These are phyloP conservation scores for Fusarium longipes DNA, from an alignment of 2,329 filamentous ascomycete species.

Conservation along the genomic window DNA sequence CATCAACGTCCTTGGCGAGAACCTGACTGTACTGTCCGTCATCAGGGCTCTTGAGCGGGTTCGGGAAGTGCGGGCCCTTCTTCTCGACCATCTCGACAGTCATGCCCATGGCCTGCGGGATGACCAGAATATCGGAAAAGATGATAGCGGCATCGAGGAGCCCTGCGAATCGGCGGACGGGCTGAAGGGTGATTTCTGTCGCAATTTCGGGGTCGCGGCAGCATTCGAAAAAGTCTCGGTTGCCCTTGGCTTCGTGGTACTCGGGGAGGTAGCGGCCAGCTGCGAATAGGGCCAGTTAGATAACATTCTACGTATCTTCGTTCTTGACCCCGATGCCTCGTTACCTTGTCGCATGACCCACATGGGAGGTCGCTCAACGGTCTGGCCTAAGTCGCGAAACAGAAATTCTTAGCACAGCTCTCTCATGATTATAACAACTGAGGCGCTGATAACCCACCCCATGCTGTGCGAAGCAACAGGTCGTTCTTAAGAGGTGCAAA, in stretches of 20 bases:
- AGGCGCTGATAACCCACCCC: slow-evolving; percentile 68
- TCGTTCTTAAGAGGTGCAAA: slow-evolving; percentile 94
- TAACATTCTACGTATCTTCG: neutral
- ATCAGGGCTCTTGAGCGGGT: slow-evolving; percentile 80
- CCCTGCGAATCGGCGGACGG: slow-evolving; percentile 89
- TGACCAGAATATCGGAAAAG: slow-evolving; percentile 97
- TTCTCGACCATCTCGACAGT: slow-evolving; percentile 98
- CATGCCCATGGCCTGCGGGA: slow-evolving; percentile 99
- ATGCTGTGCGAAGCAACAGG: slow-evolving; percentile 86
- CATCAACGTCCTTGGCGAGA: slow-evolving; percentile 82
- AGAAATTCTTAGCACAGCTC: slow-evolving; percentile 39
- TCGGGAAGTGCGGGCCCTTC: slow-evolving; percentile 94
- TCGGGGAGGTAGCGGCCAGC: slow-evolving; percentile 97
- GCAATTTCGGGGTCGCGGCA: slow-evolving; percentile 93
- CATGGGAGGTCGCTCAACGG: slow-evolving; percentile 91
- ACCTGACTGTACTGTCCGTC: slow-evolving; percentile 86
- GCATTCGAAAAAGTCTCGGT: slow-evolving; percentile 95
- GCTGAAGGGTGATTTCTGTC: slow-evolving; percentile 92
- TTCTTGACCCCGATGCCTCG: slow-evolving; percentile 24
- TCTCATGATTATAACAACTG: slow-evolving; percentile 15
- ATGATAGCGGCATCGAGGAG: slow-evolving; percentile 98
- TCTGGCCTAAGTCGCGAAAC: slow-evolving; percentile 71
- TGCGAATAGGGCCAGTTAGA: slow-evolving; percentile 52
- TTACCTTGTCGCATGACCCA: slow-evolving; percentile 99
- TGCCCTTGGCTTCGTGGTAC: slow-evolving; percentile 94